A percentile compares a stretch with the other conserved stretches of the same genome.
Conservation (phyloP, 1,139 yeast species). For the Zygotorulaspora mrakii region DNA sequence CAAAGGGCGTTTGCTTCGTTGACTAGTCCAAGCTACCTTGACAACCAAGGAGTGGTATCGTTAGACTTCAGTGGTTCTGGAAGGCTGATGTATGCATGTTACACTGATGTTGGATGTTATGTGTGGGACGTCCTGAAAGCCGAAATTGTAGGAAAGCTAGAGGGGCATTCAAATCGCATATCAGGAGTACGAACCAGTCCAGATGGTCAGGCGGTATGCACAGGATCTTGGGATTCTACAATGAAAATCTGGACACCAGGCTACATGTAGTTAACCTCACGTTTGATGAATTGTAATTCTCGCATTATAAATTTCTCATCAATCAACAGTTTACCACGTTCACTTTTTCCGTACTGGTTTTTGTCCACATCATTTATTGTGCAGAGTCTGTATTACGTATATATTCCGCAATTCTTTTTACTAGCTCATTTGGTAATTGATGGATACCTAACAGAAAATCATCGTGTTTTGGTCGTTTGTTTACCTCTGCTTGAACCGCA, state of each 20-base stretch:
- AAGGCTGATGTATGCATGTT: constrained; percentile 67
- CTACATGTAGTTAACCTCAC: constrained; percentile 22
- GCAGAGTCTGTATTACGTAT: constrained; percentile 1
- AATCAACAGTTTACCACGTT: too few species aligned
- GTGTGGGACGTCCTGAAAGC: constrained; percentile 76
- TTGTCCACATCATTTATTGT: too few species aligned
- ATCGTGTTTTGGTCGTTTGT: constrained; percentile 87
- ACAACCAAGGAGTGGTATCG: constrained; percentile 63
- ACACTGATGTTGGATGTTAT: constrained; percentile 69
- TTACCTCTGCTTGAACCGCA: constrained; percentile 85
- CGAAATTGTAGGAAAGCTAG: constrained; percentile 57
- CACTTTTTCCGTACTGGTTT: too few species aligned
- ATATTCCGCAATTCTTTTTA: constrained; percentile 43
- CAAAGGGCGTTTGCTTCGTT: constrained; percentile 21
- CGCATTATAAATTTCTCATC: too few species aligned
- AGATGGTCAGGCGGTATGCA: constrained; percentile 70
- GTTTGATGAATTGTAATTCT: neutral
- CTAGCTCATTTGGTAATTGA: constrained; percentile 81
- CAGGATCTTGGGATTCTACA: constrained; percentile 70
- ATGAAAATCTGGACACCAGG: constrained; percentile 59
- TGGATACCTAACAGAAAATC: constrained; percentile 91
- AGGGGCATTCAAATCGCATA: constrained; percentile 58
- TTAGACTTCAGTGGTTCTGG: constrained; percentile 76
- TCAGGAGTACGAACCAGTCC: constrained; percentile 64
- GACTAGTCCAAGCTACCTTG: constrained; percentile 38